These are phyloP conservation scores for Pyrrhoderma lamaoense DNA, from an alignment of 1,284 basidiomycete genomes.

Conservation along the genomic window DNA sequence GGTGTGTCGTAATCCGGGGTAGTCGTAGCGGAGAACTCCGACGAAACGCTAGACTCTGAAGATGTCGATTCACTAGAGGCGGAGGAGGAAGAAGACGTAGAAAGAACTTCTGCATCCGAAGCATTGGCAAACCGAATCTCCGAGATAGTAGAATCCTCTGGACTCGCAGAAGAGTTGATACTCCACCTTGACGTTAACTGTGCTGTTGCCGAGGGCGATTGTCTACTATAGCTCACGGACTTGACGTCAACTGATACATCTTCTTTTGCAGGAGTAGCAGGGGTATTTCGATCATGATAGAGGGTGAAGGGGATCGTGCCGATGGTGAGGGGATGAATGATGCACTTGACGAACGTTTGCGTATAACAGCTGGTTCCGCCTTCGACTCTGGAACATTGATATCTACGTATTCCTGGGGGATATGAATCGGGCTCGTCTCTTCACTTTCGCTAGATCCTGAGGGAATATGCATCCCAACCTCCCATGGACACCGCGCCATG, in stretches of 20 bases:
- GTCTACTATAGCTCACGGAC: conserved; percentile 7
- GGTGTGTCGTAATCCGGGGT: conserved; percentile 10
- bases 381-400: conserved; percentile 2
- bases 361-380: background rate
- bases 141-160: conserved; percentile 13
- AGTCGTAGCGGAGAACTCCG: conserved; percentile 12
- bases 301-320: conserved; percentile 12
- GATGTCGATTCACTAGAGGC: conserved; percentile 13
- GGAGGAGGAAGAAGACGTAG: conserved; percentile 12
- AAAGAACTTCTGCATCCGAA: conserved; percentile 11
- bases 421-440: conserved; percentile 11
- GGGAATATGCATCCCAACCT: conserved; percentile 47
- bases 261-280: conserved; percentile 13
- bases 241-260: conserved; percentile 8
- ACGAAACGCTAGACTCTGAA: conserved; percentile 8
- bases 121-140: conserved; percentile 16
- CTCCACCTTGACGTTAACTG: conserved; percentile 14
- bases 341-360: conserved; percentile 12
- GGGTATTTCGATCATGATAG: conserved; percentile 14
- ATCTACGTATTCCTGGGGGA: conserved; percentile 11
- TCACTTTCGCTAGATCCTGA: conserved; percentile 16
- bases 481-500: conserved; percentile 77
- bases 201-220: background rate
- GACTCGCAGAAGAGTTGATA: conserved; percentile 9
- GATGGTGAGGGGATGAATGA: conserved; percentile 13